These are phyloP conservation scores for Backusella liffmaniae DNA, from an alignment of 192 early-diverging fungal species.

Conservation along the genomic window DNA sequence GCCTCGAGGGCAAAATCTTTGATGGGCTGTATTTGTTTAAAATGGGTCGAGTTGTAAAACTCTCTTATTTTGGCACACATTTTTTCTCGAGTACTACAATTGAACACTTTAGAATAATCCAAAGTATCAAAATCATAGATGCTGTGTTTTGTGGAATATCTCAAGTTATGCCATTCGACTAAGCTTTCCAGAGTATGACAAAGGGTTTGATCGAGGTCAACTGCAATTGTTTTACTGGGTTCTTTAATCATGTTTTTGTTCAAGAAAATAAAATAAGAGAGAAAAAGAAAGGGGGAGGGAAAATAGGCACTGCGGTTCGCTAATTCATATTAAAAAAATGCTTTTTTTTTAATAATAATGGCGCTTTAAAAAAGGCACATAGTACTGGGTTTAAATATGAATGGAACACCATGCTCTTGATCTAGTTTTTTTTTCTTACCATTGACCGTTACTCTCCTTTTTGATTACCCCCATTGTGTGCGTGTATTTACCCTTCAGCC, in stretches of 20 bases:
- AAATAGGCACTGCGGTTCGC: constrained; percentile 8
- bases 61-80: constrained; percentile 49
- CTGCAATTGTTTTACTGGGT: constrained; percentile 36
- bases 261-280: constrained; percentile 1
- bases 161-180: constrained; percentile 54
- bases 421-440: background rate
- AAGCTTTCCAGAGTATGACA: constrained; percentile 47
- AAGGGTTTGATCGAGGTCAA: constrained; percentile 58
- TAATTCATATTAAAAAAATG: constrained; percentile 14
- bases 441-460: background rate
- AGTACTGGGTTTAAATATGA: background rate
- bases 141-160: constrained; percentile 44
- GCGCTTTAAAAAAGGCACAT: constrained; percentile 46
- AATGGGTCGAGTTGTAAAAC: constrained; percentile 56
- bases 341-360: constrained; percentile 37
- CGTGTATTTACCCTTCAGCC: background rate
- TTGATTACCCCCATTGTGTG: background rate
- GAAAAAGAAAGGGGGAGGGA: background rate
- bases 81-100: constrained; percentile 49
- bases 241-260: constrained; percentile 2
- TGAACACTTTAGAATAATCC: constrained; percentile 56
- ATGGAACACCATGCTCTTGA: background rate
- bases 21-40: constrained; percentile 51
- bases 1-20: constrained; percentile 51
- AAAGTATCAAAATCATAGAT: constrained; percentile 45